phyloP scores from a whole-genome alignment of 805 yeast species.

The Zygotorulaspora danielsina region DNA sequence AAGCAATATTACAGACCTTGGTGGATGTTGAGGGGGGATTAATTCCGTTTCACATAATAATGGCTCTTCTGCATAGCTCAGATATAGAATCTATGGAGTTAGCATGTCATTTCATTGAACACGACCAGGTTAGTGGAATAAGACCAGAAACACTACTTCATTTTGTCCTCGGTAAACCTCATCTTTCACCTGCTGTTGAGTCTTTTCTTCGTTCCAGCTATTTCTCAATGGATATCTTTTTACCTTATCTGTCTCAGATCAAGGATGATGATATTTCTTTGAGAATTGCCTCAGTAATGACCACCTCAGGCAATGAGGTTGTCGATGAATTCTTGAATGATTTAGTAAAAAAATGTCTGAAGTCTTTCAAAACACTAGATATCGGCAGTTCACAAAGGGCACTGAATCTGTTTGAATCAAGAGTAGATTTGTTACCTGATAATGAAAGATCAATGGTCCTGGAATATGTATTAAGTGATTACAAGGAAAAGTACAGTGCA shows the following conservation, averaged over 20 bases:
- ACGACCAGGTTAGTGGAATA: slow-evolving; percentile 13
- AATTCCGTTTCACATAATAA: slow-evolving; percentile 2
- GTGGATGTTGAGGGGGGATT: neutral
- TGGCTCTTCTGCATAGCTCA: slow-evolving; percentile 1
- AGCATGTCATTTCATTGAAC: slow-evolving; percentile 10
- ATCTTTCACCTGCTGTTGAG: slow-evolving; percentile 9
- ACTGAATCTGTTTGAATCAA: slow-evolving; percentile 13
- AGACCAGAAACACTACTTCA: slow-evolving; percentile 9
- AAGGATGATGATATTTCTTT: slow-evolving; percentile 23
- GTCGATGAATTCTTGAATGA: slow-evolving; percentile 17
- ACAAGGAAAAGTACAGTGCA: slow-evolving; percentile 32
- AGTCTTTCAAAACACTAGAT: slow-evolving; percentile 3
- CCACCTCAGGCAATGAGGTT: slow-evolving; percentile 11
- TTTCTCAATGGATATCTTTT: slow-evolving; percentile 9
- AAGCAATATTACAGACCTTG: slow-evolving; percentile 1
- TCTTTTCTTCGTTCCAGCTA: slow-evolving; percentile 15
- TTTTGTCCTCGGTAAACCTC: slow-evolving; percentile 3
- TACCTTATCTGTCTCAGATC: slow-evolving; percentile 8
- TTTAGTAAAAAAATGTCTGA: slow-evolving; percentile 13
- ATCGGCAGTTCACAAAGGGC: slow-evolving; percentile 10
- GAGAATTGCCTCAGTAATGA: slow-evolving; percentile 29
- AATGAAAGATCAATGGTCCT: slow-evolving; percentile 28
- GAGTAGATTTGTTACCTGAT: slow-evolving; percentile 10
- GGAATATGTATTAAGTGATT: slow-evolving; percentile 27
- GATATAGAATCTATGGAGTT: slow-evolving; percentile 4